Evolutionary conservation across 2,329 filamentous ascomycete genomes (phyloP).

Genomic region (Colletotrichum tabaci): DNA sequence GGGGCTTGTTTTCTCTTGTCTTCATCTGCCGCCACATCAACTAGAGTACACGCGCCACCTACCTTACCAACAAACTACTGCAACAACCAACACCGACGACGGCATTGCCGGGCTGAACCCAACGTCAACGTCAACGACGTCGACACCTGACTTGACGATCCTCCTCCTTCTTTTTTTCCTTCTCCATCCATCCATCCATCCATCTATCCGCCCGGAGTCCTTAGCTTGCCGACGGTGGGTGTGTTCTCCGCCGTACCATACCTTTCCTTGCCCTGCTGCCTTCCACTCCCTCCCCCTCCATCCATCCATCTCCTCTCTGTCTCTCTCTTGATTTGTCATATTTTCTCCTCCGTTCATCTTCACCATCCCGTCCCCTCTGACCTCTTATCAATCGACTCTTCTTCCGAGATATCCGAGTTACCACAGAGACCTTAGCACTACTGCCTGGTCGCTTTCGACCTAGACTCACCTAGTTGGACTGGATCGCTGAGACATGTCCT

Average conservation of each 20-base stretch:
- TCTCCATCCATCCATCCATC: too few species aligned
- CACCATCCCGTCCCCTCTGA: constrained; percentile 7
- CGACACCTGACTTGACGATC: constrained; percentile 13
- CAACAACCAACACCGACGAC: background rate
- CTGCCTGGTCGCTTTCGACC: constrained; percentile 5
- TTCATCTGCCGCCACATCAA: background rate
- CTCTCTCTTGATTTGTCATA: constrained; percentile 32
- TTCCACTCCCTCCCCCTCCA: background rate
- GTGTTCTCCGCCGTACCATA: background rate
- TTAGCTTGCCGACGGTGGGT: constrained; percentile 8
- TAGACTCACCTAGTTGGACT: background rate
- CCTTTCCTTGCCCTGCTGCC: background rate
- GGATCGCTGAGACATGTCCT: constrained; percentile 6
- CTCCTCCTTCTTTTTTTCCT: background rate
- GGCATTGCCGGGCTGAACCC: constrained; percentile 21
- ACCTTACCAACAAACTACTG: background rate
- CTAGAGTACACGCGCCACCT: background rate
- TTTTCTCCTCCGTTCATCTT: constrained; percentile 1
- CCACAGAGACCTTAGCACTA: constrained; percentile 3
- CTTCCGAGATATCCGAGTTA: constrained; percentile 29
- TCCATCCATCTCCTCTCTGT: background rate
- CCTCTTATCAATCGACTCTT: constrained; percentile 14
- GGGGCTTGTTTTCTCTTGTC: too few species aligned
- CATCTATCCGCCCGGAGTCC: constrained; percentile 12
- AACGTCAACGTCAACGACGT: constrained; percentile 26